Evolutionary conservation across 2,329 filamentous ascomycete genomes (phyloP), one percentile per base, ranked within the genome.

Genomic region (Claviceps fusiformis): DNA sequence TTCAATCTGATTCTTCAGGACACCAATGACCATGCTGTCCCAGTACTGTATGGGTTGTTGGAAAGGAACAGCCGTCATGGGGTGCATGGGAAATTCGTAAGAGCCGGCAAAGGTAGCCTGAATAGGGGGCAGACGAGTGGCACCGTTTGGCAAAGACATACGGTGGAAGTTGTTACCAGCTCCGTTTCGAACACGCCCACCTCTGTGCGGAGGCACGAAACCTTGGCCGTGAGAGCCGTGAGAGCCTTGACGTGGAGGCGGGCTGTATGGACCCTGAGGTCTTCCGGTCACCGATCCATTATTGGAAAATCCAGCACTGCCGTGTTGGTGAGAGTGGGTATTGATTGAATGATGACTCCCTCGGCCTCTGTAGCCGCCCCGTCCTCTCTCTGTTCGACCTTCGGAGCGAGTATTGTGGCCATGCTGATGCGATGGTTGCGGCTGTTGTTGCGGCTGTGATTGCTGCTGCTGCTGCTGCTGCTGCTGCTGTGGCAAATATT

Each of bases 1-100:
- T 64, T 95, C 89, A 43, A 90, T 79, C 65, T 79, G 73, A 60
- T 67, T 67, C 54, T 71, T 75, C 51, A 81, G 67, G 50, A 75
- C 67, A 3, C 69, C 62, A 43, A 75, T 50, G 17, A 68, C 53
- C 59, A 69, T 61, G 64, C 85, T 83, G 62, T 79, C 59, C 74
- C 77, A 64, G 81, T 80, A 78, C 5, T 64, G 80, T 47, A 63
- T 62, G 50, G 63, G 64, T 50, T 67, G 67, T 50, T 67, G 67
- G 58, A 64, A 68, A 19, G 67, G 62, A 54, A 70, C 61, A 39
- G 66, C 65, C 29, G 66, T 61, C 63, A 73, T 65, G 24, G 79
- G 65, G 11, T 67, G 63, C 58, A 73, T 66, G 4, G 67, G 58
- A 56, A 71, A 76, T 35, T 75, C 73, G 52, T 69, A 71, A 19